These are phyloP conservation scores for Eremochloa ophiuroides DNA, from an alignment of 176 grass and related monocot genomes.

Conservation along the genomic window DNA sequence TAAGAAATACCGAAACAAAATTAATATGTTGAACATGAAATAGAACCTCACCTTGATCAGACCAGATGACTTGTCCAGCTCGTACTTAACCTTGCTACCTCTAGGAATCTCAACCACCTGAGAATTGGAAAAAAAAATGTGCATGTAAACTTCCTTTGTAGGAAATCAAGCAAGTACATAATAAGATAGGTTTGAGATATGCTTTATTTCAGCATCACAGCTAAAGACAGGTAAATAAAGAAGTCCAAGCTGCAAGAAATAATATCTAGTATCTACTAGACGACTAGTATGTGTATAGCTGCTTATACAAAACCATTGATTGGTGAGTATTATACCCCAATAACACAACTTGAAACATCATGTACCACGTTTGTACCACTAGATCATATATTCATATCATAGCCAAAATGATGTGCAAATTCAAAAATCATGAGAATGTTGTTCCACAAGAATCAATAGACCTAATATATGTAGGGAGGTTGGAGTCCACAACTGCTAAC, in stretches of 20 bases:
- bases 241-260: background rate
- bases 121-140: slow-evolving; percentile 15
- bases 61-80: slow-evolving; percentile 77
- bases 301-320: background rate
- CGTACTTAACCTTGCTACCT: slow-evolving; percentile 96
- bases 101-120: slow-evolving; percentile 96
- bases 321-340: background rate
- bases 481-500: background rate
- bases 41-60: slow-evolving; percentile 75
- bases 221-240: slow-evolving; percentile 4
- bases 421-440: background rate
- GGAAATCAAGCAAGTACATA: background rate
- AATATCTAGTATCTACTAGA: background rate
- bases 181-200: background rate
- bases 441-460: background rate
- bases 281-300: background rate
- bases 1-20: background rate
- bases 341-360: background rate
- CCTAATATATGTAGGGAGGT: background rate
- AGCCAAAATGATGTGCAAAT: background rate
- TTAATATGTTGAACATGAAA: background rate
- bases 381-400: background rate
- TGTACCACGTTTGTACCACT: background rate
- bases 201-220: slow-evolving; percentile 5
- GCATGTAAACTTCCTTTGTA: background rate